Percentiles rank a stretch among this genome's conserved stretches.
These are phyloP conservation scores for Lachancea sp. DNA, from an alignment of 805 yeast genomes.

Conservation along the genomic window DNA sequence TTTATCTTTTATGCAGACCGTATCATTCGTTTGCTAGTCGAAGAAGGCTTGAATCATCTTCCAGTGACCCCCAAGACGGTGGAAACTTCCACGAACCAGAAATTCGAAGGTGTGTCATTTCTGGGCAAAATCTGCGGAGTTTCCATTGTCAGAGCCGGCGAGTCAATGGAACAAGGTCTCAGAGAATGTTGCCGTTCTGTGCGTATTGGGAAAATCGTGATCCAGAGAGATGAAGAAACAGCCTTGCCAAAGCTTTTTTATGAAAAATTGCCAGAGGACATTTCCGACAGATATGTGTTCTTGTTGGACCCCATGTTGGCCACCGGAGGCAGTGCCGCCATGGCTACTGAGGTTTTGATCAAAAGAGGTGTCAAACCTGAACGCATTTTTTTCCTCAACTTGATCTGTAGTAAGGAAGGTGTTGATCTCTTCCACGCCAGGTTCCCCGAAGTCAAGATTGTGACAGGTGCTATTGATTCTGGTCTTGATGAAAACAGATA, in stretches of 20 bases:
- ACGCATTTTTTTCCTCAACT: constrained; percentile 81
- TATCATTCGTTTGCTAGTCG: constrained; percentile 87
- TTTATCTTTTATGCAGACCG: constrained; percentile 94
- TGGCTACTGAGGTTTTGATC: constrained; percentile 90
- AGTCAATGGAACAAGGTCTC: constrained; percentile 96
- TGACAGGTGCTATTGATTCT: constrained; percentile 90
- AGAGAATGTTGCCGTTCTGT: constrained; percentile 97
- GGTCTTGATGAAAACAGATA: constrained; percentile 78
- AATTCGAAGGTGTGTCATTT: constrained; percentile 71
- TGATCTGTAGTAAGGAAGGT: constrained; percentile 94
- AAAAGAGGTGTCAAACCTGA: constrained; percentile 83
- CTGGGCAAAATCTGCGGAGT: constrained; percentile 96
- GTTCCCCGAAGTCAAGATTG: constrained; percentile 79
- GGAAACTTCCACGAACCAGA: constrained; percentile 68
- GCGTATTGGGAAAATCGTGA: constrained; percentile 90
- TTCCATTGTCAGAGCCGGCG: constrained; percentile 97
- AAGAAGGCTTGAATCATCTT: constrained; percentile 88
- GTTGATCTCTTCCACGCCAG: constrained; percentile 66
- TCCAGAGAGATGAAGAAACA: constrained; percentile 97
- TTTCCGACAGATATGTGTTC: constrained; percentile 80
- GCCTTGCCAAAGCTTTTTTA: constrained; percentile 87
- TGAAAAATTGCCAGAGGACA: constrained; percentile 91
- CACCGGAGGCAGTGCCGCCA: constrained; percentile 95
- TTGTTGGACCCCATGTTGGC: constrained; percentile 96
- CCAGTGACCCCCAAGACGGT: constrained; percentile 73